Conservation (phyloP, 805 yeast genomes). For the Candida anglica region DNA sequence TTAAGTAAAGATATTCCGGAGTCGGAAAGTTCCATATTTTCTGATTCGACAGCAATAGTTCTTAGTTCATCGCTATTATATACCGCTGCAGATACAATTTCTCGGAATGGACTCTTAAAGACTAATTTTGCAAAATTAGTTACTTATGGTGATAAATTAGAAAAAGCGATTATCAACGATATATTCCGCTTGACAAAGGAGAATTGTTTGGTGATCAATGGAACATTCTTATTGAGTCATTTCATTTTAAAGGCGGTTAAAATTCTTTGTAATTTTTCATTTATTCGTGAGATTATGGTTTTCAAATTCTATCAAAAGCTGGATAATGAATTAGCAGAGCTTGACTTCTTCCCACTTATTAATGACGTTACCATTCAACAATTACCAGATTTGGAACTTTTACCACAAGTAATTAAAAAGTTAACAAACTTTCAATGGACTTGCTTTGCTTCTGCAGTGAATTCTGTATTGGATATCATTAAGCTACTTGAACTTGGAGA, state of each 20-base stretch:
- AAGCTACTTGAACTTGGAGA: slow-evolving; percentile 35
- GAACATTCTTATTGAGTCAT: slow-evolving; percentile 26
- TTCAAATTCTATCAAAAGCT: slow-evolving; percentile 30
- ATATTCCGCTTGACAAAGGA: slow-evolving; percentile 2
- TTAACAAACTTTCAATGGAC: slow-evolving; percentile 20
- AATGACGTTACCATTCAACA: slow-evolving; percentile 18
- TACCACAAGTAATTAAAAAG: slow-evolving; percentile 10
- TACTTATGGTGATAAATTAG: not conserved
- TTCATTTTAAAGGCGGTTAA: slow-evolving; percentile 24
- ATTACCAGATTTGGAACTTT: slow-evolving; percentile 14
- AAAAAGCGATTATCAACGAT: not conserved
- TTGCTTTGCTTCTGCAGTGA: slow-evolving; percentile 25
- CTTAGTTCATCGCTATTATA: not conserved
- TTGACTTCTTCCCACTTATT: slow-evolving; percentile 7
- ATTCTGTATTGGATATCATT: slow-evolving; percentile 24
- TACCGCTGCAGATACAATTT: slow-evolving; percentile 1
- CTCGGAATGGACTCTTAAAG: slow-evolving; percentile 4
- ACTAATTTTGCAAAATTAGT: slow-evolving; percentile 2
- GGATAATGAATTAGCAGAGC: slow-evolving; percentile 1
- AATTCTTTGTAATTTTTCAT: slow-evolving; percentile 12
- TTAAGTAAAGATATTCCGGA: not conserved
- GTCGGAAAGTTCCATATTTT: not conserved
- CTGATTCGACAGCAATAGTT: not conserved
- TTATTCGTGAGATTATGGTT: slow-evolving; percentile 28
- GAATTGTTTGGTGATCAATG: slow-evolving; percentile 27